phyloP scores from a whole-genome alignment of 192 early-diverging fungal genomes.

The Coemansia sp. region DNA sequence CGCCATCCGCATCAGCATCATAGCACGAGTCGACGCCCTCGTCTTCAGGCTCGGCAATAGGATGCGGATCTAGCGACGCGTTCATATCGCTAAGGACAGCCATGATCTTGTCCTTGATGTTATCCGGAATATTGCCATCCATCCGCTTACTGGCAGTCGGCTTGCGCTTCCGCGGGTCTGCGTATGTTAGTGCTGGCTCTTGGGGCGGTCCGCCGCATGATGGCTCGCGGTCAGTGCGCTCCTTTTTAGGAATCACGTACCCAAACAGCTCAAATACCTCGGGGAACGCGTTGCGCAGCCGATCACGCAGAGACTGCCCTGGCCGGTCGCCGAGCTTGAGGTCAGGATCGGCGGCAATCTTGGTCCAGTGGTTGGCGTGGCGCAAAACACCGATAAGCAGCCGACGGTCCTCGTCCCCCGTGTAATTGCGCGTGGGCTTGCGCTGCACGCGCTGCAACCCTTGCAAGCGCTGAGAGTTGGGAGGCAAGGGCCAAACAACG shows the following conservation, averaged over 20 bases:
- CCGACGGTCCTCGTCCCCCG: conserved; percentile 51
- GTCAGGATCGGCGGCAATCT: conserved; percentile 51
- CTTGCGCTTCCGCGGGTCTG: conserved; percentile 30
- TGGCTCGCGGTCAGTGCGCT: conserved; percentile 48
- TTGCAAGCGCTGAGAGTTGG: conserved; percentile 53
- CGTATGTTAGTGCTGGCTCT: neutral
- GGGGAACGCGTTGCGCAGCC: conserved; percentile 56
- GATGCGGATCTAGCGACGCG: conserved; percentile 50
- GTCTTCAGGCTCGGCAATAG: conserved; percentile 26
- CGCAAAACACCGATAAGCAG: conserved; percentile 48
- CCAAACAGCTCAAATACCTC: conserved; percentile 57
- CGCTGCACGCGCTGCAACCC: conserved; percentile 54
- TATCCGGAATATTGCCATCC: conserved; percentile 45
- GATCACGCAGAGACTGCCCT: conserved; percentile 56
- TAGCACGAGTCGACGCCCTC: conserved; percentile 12
- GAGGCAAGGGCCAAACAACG: conserved; percentile 57
- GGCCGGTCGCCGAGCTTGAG: conserved; percentile 46
- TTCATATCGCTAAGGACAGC: conserved; percentile 26
- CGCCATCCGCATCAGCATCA: conserved; percentile 13
- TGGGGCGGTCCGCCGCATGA: neutral
- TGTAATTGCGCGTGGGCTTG: conserved; percentile 58
- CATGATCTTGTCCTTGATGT: conserved; percentile 44
- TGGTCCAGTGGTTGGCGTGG: conserved; percentile 56
- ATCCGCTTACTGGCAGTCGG: conserved; percentile 51
- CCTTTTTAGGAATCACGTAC: conserved; percentile 56